Base-by-base conservation (phyloP, 2,329 filamentous ascomycete species). In the Zymoseptoria tritici region DNA sequence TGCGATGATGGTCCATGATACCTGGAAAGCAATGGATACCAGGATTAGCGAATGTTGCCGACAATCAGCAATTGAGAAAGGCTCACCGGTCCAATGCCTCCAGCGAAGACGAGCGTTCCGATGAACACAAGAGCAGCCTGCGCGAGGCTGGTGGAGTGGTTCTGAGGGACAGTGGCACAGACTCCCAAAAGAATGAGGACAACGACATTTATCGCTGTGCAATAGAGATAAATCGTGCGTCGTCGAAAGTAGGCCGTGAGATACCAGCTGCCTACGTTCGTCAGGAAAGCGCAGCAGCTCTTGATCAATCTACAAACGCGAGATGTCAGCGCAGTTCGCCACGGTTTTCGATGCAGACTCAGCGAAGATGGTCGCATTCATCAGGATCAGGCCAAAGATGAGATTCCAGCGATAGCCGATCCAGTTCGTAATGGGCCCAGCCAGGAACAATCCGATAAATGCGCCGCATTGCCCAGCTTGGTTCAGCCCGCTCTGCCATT, bases 391-490 rank as follows among this genome's bases (percentile, higher is more conserved):
- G 5, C 73, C 81, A 49, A 67, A 20, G 20, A 85, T 76, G 49
- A 81, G 84, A 1, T 81, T 77, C 78, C 77, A 83, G 26, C 82
- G 81, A 68, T 85, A 85, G 49, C 83, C 82, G 59, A 84, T 75
- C 2, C 74, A 66, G 69, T 76, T 84, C 64, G 82, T 85, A 60
- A 85, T 70, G 20, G 82, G 83, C 49, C 83, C 83, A 24, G 82
- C 81, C 26, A 84, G 62, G 64, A 80, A 80, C 53, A 84, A 81
- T 54, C 83, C 83, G 57, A 84, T 75, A 49, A 85, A 76, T 16
- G 83, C 83, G 72, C 83, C 83, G 60, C 81, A 72, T 60, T 79
- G 82, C 1, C 83, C 82, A 29, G 75, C 74, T 64, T 77, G 74
- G 63, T 81, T 79, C 22, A 85, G 77, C 0, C 81, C 80, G 57